Conservation (phyloP, 495 filamentous ascomycete genomes). For the Xylaria cubensis region DNA sequence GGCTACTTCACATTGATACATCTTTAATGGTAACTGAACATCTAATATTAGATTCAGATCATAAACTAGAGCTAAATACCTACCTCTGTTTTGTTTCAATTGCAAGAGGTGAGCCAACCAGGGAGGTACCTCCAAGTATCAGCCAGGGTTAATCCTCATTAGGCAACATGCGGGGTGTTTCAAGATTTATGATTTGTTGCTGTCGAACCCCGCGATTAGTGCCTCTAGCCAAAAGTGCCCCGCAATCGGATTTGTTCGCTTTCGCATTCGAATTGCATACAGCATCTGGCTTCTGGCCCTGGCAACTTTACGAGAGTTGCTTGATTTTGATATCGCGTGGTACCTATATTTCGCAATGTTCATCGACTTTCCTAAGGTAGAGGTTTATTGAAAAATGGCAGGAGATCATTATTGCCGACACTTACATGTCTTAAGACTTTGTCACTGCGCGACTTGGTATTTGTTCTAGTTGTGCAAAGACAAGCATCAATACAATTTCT, state of each 20-base stretch:
- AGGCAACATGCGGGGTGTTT: conserved; percentile 20
- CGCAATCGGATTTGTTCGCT: conserved; percentile 22
- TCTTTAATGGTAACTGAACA: not conserved
- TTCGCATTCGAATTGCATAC: conserved; percentile 19
- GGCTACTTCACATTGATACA: not conserved
- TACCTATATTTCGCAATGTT: conserved; percentile 60
- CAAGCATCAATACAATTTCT: conserved; percentile 62
- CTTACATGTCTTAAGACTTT: not conserved
- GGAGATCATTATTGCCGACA: conserved; percentile 65
- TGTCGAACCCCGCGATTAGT: conserved; percentile 28
- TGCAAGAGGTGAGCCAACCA: not conserved
- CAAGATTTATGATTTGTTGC: not conserved
- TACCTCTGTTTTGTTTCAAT: not conserved
- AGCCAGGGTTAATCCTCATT: conserved; percentile 17
- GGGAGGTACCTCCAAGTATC: too few relatives aligned
- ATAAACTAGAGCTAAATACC: not conserved
- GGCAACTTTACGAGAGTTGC: not conserved
- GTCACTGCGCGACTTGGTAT: conserved; percentile 1
- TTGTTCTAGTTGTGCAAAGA: conserved; percentile 48
- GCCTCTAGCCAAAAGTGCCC: conserved; percentile 25
- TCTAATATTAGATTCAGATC: too few relatives aligned
- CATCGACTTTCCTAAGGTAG: conserved; percentile 90
- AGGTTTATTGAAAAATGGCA: conserved; percentile 89
- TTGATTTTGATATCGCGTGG: not conserved
- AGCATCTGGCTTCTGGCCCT: not conserved